Conservation (phyloP, 192 early-diverging fungal species). For the Dissophora globulifera region DNA sequence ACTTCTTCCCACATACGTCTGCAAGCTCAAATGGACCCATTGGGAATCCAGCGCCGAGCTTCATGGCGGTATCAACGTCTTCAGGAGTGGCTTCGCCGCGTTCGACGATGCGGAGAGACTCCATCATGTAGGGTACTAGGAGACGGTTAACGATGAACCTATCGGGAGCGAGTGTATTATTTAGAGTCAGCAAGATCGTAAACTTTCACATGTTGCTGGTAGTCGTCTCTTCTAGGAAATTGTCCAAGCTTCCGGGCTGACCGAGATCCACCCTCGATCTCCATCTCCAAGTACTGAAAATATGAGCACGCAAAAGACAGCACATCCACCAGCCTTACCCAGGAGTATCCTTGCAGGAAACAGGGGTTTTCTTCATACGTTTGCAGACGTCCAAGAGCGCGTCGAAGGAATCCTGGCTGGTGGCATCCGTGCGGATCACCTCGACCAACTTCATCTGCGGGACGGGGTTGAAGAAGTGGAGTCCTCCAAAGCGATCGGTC, state of each 20-base stretch:
- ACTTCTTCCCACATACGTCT: slow-evolving; percentile 65
- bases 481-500: slow-evolving; percentile 76
- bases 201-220: slow-evolving; percentile 24
- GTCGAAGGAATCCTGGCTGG: slow-evolving; percentile 70
- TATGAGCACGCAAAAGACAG: too few relatives aligned
- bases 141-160: slow-evolving; percentile 96
- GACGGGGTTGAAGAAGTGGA: slow-evolving; percentile 99
- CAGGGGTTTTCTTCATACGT: slow-evolving; percentile 87
- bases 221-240: too few relatives aligned
- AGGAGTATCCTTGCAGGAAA: slow-evolving; percentile 96
- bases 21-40: slow-evolving; percentile 92
- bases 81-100: slow-evolving; percentile 84
- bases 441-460: slow-evolving; percentile 98
- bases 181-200: too few relatives aligned
- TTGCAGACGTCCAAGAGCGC: slow-evolving; percentile 74
- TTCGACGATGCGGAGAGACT: slow-evolving; percentile 92
- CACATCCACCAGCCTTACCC: too few relatives aligned
- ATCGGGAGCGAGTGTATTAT: slow-evolving; percentile 7
- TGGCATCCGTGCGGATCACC: slow-evolving; percentile 80
- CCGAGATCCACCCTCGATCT: too few relatives aligned
- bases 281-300: too few relatives aligned
- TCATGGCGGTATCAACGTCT: slow-evolving; percentile 97
- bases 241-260: too few relatives aligned
- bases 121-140: slow-evolving; percentile 96
- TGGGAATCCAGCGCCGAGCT: slow-evolving; percentile 95